Conservation (phyloP, 2,329 filamentous ascomycete species). For the Graphilbum fragrans region DNA sequence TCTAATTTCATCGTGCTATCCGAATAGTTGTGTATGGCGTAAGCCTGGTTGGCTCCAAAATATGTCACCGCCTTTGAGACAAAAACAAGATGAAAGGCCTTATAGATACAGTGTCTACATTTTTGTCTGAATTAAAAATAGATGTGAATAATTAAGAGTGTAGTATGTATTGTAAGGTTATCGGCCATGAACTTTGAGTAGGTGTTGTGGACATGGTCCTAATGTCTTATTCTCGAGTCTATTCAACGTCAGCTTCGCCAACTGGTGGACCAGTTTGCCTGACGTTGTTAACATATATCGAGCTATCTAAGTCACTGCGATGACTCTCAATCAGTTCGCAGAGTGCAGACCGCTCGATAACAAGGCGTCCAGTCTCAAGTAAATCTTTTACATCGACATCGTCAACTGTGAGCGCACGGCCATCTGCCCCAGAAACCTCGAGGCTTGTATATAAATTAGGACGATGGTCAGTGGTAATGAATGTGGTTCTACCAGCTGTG, state of each 20-base stretch:
- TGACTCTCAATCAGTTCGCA: slow-evolving; percentile 62
- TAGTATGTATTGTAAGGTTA: too few species aligned
- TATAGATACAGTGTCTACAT: too few species aligned
- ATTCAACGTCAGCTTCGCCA: slow-evolving; percentile 24
- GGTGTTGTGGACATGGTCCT: too few species aligned
- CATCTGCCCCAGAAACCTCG: slow-evolving; percentile 50
- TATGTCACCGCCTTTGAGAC: too few species aligned
- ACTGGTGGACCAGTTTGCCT: slow-evolving; percentile 19
- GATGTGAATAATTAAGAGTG: too few species aligned
- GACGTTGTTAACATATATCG: slow-evolving; percentile 30
- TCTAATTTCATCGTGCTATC: too few species aligned
- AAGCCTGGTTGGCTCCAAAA: too few species aligned
- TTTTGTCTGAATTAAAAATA: too few species aligned
- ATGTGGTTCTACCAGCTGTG: slow-evolving; percentile 56
- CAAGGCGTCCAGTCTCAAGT: slow-evolving; percentile 69
- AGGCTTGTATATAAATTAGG: slow-evolving; percentile 56
- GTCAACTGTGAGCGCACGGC: slow-evolving; percentile 54
- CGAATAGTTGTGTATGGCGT: too few species aligned
- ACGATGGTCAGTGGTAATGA: slow-evolving; percentile 54
- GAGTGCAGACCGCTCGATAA: slow-evolving; percentile 76
- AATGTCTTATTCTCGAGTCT: neutral
- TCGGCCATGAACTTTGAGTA: too few species aligned
- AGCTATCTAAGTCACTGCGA: slow-evolving; percentile 49
- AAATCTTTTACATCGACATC: slow-evolving; percentile 95
- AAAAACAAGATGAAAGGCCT: too few species aligned